Percentiles rank a stretch among this genome's conserved stretches.
These are phyloP conservation scores for Entophlyctis luteolus DNA, from an alignment of 192 early-diverging fungal genomes.

Conservation along the genomic window DNA sequence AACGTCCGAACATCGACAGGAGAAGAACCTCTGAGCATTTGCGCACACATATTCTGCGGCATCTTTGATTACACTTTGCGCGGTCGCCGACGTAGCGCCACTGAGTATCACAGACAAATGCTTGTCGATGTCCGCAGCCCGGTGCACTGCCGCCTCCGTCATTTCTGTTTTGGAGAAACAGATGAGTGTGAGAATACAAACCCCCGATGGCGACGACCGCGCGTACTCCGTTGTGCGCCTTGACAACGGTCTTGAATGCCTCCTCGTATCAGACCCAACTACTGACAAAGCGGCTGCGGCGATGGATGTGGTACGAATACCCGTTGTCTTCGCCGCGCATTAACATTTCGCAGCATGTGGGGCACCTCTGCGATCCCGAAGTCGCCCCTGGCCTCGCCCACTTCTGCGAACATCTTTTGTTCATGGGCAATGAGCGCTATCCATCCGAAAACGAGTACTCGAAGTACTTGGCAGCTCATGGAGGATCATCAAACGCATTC, in stretches of 20 bases:
- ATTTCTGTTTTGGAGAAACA: too few relatives aligned
- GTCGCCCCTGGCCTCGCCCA: conserved; percentile 78
- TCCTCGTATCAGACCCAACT: conserved; percentile 66
- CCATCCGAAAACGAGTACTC: conserved; percentile 80
- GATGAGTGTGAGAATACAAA: too few relatives aligned
- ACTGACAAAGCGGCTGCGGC: conserved; percentile 77
- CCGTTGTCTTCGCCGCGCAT: not conserved
- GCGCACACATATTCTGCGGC: too few relatives aligned
- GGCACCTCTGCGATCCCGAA: conserved; percentile 71
- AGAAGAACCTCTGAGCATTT: too few relatives aligned
- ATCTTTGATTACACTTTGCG: too few relatives aligned
- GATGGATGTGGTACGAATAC: conserved; percentile 54
- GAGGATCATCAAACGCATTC: conserved; percentile 78
- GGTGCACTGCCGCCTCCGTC: too few relatives aligned
- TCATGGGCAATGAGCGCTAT: conserved; percentile 50
- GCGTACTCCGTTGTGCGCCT: conserved; percentile 35
- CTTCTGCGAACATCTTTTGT: conserved; percentile 56
- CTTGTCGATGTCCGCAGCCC: too few relatives aligned
- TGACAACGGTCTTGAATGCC: conserved; percentile 59
- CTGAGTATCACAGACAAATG: too few relatives aligned
- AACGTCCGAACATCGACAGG: too few relatives aligned
- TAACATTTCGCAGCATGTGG: conserved; percentile 56
- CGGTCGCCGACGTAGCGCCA: too few relatives aligned
- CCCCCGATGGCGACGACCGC: conserved; percentile 41
- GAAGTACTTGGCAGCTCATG: conserved; percentile 65